Base-by-base conservation (phyloP, 805 yeast genomes). In the Cyberlindnera mycetangii region DNA sequence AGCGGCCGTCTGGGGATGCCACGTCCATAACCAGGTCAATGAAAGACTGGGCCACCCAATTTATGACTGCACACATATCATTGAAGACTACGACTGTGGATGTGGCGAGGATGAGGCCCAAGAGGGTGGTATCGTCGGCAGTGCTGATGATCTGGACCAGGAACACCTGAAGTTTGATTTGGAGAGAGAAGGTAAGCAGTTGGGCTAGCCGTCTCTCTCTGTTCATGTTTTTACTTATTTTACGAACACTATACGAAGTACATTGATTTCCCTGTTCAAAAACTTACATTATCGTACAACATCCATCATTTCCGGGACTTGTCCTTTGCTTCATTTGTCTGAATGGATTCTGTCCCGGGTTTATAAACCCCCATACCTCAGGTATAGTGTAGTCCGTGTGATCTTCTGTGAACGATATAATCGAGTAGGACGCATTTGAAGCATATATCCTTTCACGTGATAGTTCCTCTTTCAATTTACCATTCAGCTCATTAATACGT, bases 1-100 rank as follows among this genome's bases (percentile, higher is more conserved):
- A 3, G 98, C 99, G 1, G 89, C 96, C 0, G 68, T 87, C 52
- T 93, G 99, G 99, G 99, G 99, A 1, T 93, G 99, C 61, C 84
- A 84, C 58, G 72, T 90, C 5, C 98, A 90, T 67, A 90, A 92
- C 62, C 74, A 81, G 58, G 97, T 90, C 28, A 92, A 92, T 63
- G 78, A 77, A 42, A 69, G 83, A 41, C 70, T 90, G 35, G 72
- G 71, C 5, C 88, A 90, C 55, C 78, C 75, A 1, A 70, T 72
- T 15, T 93, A 89, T 62, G 97, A 93, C 62, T 93, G 99, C 62
- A 73, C 87, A 2, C 79, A 76, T 7, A 85, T 93, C 44, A 69
- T 87, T 42, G 97, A 89, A 54, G 93, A 88, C 65, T 93, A 93
- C 64, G 96, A 90, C 58, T 92, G 99, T 70, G 99, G 99, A 0